Conservation (phyloP, 2,329 filamentous ascomycete genomes). For the Chrysosporium queenslandicum region DNA sequence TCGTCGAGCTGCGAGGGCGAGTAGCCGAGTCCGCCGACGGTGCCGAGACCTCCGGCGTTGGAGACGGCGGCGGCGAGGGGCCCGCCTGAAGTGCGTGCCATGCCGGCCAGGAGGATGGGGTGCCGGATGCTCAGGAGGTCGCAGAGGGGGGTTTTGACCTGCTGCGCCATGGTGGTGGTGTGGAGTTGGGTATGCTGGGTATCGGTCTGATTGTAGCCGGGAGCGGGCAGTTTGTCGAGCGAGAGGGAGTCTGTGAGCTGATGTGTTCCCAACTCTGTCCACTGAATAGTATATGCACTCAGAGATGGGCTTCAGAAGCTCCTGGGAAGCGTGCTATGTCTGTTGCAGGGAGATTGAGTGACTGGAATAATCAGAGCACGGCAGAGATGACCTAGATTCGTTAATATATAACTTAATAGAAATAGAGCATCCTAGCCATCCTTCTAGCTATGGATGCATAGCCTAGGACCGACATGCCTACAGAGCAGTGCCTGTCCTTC, state of each 20-base stretch:
- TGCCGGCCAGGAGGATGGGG: conserved; percentile 84
- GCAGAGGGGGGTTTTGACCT: conserved; percentile 66
- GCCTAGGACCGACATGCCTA: too few species aligned
- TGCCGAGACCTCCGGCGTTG: conserved; percentile 71
- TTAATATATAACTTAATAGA: background rate
- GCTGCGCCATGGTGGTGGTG: conserved; percentile 19
- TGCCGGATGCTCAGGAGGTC: conserved; percentile 72
- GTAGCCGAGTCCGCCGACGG: conserved; percentile 55
- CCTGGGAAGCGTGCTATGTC: too few species aligned
- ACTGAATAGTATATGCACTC: too few species aligned
- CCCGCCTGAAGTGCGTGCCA: conserved; percentile 76
- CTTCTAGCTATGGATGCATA: background rate
- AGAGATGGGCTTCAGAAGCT: too few species aligned
- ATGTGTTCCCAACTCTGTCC: too few species aligned
- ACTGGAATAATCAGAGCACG: too few species aligned
- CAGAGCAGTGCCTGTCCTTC: background rate
- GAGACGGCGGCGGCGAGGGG: conserved; percentile 74
- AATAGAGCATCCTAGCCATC: background rate
- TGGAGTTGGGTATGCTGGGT: too few species aligned
- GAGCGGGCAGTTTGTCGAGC: too few species aligned
- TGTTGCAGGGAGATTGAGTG: too few species aligned
- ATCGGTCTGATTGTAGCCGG: too few species aligned
- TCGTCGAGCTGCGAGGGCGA: conserved; percentile 63
- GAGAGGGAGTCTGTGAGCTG: too few species aligned
- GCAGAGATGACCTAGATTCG: too few species aligned